These are phyloP conservation scores for Pyrenochaeta sp. DNA, from an alignment of 2,329 filamentous ascomycete species.

Conservation along the genomic window DNA sequence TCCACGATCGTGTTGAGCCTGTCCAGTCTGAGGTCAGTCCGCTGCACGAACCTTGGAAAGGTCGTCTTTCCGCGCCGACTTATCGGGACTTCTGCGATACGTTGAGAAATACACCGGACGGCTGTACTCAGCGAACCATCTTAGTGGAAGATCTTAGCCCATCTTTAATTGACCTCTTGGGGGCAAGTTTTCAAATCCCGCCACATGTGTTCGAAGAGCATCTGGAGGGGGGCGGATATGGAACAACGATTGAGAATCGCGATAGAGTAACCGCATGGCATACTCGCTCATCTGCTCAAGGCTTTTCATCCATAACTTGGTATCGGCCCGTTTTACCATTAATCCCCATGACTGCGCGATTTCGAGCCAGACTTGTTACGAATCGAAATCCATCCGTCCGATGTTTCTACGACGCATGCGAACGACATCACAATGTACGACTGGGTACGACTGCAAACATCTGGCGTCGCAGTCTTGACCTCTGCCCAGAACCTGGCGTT, in stretches of 20 bases:
- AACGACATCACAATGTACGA: slow-evolving; percentile 2
- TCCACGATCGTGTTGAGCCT: slow-evolving; percentile 8
- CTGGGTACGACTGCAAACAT: slow-evolving; percentile 11
- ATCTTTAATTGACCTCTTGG: slow-evolving; percentile 16
- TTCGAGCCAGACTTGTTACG: slow-evolving; percentile 9
- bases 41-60: slow-evolving; percentile 13
- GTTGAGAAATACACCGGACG: slow-evolving; percentile 1
- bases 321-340: slow-evolving; percentile 15
- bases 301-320: slow-evolving; percentile 18
- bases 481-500: slow-evolving; percentile 14
- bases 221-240: slow-evolving; percentile 19
- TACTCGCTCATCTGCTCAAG: slow-evolving; percentile 7
- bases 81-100: slow-evolving; percentile 8
- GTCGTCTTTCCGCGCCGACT: background rate
- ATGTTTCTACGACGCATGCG: slow-evolving; percentile 4
- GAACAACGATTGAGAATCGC: background rate
- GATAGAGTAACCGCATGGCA: slow-evolving; percentile 5
- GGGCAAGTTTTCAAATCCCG: slow-evolving; percentile 24
- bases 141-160: slow-evolving; percentile 24
- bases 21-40: background rate
- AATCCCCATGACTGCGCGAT: slow-evolving; percentile 2
- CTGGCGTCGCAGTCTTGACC: slow-evolving; percentile 14
- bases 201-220: slow-evolving; percentile 26
- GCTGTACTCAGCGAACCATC: slow-evolving; percentile 11
- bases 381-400: slow-evolving; percentile 5